Evolutionary conservation across 192 early-diverging fungal genomes (phyloP).

Genomic region (Coemansia sp.): DNA sequence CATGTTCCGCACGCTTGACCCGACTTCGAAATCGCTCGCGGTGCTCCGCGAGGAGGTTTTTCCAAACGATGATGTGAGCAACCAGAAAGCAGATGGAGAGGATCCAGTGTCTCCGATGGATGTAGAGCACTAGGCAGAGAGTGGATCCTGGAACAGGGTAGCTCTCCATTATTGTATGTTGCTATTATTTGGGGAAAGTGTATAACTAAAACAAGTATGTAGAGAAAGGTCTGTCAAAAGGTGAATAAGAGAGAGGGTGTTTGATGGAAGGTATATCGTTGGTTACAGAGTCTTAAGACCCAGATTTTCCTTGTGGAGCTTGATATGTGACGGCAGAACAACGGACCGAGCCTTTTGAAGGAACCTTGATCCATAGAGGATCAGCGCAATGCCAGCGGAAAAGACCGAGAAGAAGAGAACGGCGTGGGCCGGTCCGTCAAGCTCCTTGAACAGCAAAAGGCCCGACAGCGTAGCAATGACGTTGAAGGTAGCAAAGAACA

Average conservation of each 20-base stretch:
- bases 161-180: not conserved
- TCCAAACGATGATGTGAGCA: not conserved
- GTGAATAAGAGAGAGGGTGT: not conserved
- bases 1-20: slow-evolving; percentile 41
- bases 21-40: slow-evolving; percentile 30
- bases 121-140: slow-evolving; percentile 1
- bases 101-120: slow-evolving; percentile 4
- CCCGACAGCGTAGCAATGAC: slow-evolving; percentile 45
- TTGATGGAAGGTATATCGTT: not conserved
- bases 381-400: slow-evolving; percentile 28
- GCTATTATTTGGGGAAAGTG: not conserved
- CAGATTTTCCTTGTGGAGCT: slow-evolving; percentile 41
- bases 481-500: slow-evolving; percentile 56
- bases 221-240: not conserved
- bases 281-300: slow-evolving; percentile 19
- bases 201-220: not conserved
- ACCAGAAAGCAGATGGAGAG: not conserved
- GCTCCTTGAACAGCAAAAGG: slow-evolving; percentile 47
- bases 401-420: slow-evolving; percentile 37
- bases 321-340: slow-evolving; percentile 47
- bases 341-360: slow-evolving; percentile 37
- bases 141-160: not conserved
- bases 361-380: slow-evolving; percentile 44
- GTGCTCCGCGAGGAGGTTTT: slow-evolving; percentile 30
- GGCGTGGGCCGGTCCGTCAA: slow-evolving; percentile 35